A percentile compares a stretch with the other conserved stretches of the same genome.
Conservation (phyloP, 805 yeast genomes). For the Sugiyamaella qingdaonensis region DNA sequence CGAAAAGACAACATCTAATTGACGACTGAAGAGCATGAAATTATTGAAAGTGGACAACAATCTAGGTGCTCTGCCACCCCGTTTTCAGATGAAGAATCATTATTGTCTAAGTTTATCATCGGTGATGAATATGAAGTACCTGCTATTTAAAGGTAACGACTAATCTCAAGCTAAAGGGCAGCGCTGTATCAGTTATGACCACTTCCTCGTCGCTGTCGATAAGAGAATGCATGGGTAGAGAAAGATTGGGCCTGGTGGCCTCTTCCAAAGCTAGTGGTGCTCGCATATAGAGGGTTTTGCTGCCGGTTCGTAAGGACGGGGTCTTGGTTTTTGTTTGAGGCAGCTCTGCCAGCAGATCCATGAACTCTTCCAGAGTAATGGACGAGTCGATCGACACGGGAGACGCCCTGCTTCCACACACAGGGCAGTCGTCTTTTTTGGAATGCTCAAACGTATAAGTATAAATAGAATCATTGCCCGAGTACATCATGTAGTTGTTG, state of each 20-base stretch:
- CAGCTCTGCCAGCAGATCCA: conserved; percentile 36
- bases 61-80: too few relatives aligned
- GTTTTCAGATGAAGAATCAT: too few relatives aligned
- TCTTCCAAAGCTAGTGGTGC: conserved; percentile 46
- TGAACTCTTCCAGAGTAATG: conserved; percentile 40
- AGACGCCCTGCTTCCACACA: conserved; percentile 52
- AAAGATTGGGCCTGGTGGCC: conserved; percentile 44
- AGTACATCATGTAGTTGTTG: conserved; percentile 79
- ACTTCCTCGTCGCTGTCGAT: conserved; percentile 46
- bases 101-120: too few relatives aligned
- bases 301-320: conserved; percentile 46
- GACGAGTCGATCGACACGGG: conserved; percentile 18
- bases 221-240: conserved; percentile 34
- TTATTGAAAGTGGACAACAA: too few relatives aligned
- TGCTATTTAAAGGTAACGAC: conserved; percentile 18
- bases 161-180: conserved; percentile 42
- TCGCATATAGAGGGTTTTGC: conserved; percentile 42
- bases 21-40: too few relatives aligned
- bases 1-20: too few relatives aligned
- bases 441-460: conserved; percentile 67
- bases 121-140: not conserved
- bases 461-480: conserved; percentile 77
- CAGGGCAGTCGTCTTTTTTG: conserved; percentile 60
- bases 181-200: conserved; percentile 47
- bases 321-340: conserved; percentile 32